Evolutionary conservation across 192 early-diverging fungal genomes (phyloP), one percentile per base, ranked within the genome.

Genomic region (Coemansia sp.): DNA sequence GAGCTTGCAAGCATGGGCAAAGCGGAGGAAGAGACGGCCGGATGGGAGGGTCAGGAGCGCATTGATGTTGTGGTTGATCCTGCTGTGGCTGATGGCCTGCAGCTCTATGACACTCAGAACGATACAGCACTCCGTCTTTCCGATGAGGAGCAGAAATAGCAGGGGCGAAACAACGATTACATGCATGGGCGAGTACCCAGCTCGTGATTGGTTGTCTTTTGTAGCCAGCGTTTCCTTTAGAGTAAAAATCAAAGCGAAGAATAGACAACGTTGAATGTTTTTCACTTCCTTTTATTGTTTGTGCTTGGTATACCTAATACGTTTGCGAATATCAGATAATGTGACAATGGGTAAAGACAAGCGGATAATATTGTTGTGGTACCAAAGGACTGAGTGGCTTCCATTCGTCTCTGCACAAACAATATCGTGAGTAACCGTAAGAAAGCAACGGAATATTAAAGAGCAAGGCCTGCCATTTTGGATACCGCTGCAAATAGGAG

Each of bases 1-100:
- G 78, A 81, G 66, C 33, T 81, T 15, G 70, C 58, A 35, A 46
- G 61, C 34, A 71, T 75, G 69, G 78, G 78, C 34, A 67, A 58
- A 28, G 66, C 43, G 20, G 78, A 81, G 51, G 78, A 81, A 35
- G 56, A 56, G 53, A 62, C 63, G 40, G 40, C 49, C 1, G 63
- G 63, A 18, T 81, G 78, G 78, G 58, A 71, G 52, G 66, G 48
- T 43, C 63, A 81, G 66, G 56, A 43, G 40, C 40, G 48, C 48
- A 40, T 81, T 65, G 72, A 74, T 3, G 70, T 81, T 25, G 78
- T 81, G 3, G 59, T 81, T 5, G 66, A 68, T 12, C 39, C 28
- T n/a, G 25, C 57, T 15, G 72, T 81, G 30, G 78, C 70, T 7
- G 78, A 62, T 1, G 23, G 43, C 12, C 30, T 81, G 40, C 30